Conservation (phyloP, 2,329 filamentous ascomycete genomes). For the Cladophialophora immunda region DNA sequence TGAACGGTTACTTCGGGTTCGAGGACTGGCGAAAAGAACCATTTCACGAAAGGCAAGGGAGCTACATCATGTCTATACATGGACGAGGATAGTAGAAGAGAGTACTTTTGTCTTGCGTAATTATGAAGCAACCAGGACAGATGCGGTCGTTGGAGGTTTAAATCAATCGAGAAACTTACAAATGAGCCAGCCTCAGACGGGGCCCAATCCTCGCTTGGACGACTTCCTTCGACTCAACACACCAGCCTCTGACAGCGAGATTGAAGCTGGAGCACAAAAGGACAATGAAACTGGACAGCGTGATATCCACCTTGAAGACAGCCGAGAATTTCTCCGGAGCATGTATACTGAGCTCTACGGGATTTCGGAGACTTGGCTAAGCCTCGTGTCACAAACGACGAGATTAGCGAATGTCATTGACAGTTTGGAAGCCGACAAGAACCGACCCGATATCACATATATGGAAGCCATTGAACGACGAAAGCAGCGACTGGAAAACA, state of each 20-base stretch:
- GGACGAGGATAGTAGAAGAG: constrained; percentile 49
- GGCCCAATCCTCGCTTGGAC: constrained; percentile 47
- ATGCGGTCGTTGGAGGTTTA: neutral
- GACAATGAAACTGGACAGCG: constrained; percentile 45
- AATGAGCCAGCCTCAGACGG: constrained; percentile 24
- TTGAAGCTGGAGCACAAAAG: constrained; percentile 51
- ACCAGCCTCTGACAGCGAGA: constrained; percentile 48
- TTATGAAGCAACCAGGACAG: constrained; percentile 38
- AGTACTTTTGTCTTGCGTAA: constrained; percentile 48
- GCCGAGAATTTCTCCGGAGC: constrained; percentile 45
- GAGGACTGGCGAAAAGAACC: constrained; percentile 47
- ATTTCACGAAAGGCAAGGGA: constrained; percentile 50
- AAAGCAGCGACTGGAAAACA: constrained; percentile 45
- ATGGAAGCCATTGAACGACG: constrained; percentile 45
- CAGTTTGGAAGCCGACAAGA: constrained; percentile 40
- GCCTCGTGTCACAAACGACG: constrained; percentile 55
- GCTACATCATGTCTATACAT: constrained; percentile 52
- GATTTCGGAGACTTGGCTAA: constrained; percentile 55
- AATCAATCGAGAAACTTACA: neutral
- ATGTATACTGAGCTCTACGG: constrained; percentile 54
- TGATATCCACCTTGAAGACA: constrained; percentile 53
- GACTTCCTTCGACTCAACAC: constrained; percentile 52
- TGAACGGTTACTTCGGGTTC: constrained; percentile 49
- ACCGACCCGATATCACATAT: constrained; percentile 37
- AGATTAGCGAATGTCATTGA: constrained; percentile 52